phyloP scores from a whole-genome alignment of 2,329 filamentous ascomycete species.

The Lanzia echinophila region DNA sequence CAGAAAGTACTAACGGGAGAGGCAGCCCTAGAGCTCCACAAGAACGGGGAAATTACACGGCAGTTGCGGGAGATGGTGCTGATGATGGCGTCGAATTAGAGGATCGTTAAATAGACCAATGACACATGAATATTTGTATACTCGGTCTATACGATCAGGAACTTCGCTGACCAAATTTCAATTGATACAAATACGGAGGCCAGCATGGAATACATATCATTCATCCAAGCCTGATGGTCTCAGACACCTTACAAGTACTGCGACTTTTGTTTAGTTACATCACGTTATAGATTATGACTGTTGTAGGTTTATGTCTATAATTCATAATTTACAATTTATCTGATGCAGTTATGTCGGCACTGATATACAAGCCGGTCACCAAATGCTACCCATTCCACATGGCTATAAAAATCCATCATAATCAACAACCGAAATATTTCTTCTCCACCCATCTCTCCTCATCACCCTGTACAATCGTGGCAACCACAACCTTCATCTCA shows the following conservation, averaged over 20 bases:
- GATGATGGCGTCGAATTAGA: slow-evolving; percentile 42
- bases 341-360: slow-evolving; percentile 69
- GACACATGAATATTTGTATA: neutral
- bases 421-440: slow-evolving; percentile 80
- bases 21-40: slow-evolving; percentile 17
- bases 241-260: too few species aligned
- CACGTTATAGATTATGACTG: too few species aligned
- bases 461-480: slow-evolving; percentile 71
- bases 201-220: too few species aligned
- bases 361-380: too few species aligned
- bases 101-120: slow-evolving; percentile 20
- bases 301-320: slow-evolving; percentile 58
- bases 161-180: too few species aligned
- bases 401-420: neutral
- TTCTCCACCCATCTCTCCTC: slow-evolving; percentile 87
- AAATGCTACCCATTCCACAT: too few species aligned
- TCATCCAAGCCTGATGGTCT: too few species aligned
- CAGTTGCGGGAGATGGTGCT: slow-evolving; percentile 43
- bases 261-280: too few species aligned
- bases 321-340: slow-evolving; percentile 5
- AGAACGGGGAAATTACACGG: slow-evolving; percentile 36
- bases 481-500: slow-evolving; percentile 77
- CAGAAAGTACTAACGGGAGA: slow-evolving; percentile 30
- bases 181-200: too few species aligned
- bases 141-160: neutral